Evolutionary conservation across 108 stramenopile genomes (phyloP).

Genomic region (Skeletonema tropicum): DNA sequence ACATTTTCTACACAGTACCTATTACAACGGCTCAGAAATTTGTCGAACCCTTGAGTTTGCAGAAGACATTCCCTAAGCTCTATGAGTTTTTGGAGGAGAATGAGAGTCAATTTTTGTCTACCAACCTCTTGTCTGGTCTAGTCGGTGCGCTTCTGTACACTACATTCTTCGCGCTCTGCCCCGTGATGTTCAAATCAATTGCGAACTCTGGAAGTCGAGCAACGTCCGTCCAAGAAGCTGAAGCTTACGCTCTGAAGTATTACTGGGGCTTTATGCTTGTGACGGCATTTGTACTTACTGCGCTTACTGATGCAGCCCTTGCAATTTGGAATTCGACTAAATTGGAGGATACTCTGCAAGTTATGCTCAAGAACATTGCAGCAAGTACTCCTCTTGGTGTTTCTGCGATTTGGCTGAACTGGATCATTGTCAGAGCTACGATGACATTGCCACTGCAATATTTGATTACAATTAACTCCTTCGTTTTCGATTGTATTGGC

Average conservation of each 20-base stretch:
- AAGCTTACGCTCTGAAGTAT: conserved; percentile 73
- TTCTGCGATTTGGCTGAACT: conserved; percentile 86
- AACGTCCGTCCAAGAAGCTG: conserved; percentile 68
- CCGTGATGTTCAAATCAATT: conserved; percentile 87
- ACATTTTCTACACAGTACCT: conserved; percentile 79
- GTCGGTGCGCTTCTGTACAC: conserved; percentile 71
- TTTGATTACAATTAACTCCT: conserved; percentile 80
- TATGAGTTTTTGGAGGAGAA: conserved; percentile 26
- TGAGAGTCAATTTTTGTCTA: conserved; percentile 29
- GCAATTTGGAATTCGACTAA: conserved; percentile 58
- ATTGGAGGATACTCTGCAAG: conserved; percentile 48
- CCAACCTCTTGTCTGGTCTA: conserved; percentile 66
- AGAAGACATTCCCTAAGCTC: conserved; percentile 57
- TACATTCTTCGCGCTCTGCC: conserved; percentile 79
- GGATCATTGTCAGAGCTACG: conserved; percentile 80
- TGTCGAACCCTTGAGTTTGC: conserved; percentile 50
- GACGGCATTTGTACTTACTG: conserved; percentile 79
- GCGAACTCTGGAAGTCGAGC: conserved; percentile 86
- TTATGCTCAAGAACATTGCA: conserved; percentile 59
- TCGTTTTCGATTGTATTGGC: conserved; percentile 58
- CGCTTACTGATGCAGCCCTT: conserved; percentile 62
- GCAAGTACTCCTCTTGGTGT: conserved; percentile 60
- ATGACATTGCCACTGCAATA: conserved; percentile 77
- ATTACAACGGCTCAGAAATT: conserved; percentile 35
- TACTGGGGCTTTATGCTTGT: conserved; percentile 90